Percentiles rank a stretch among this genome's conserved stretches.
phyloP scores from a whole-genome alignment of 2,329 filamentous ascomycete species.

The Fusarium euwallaceae region DNA sequence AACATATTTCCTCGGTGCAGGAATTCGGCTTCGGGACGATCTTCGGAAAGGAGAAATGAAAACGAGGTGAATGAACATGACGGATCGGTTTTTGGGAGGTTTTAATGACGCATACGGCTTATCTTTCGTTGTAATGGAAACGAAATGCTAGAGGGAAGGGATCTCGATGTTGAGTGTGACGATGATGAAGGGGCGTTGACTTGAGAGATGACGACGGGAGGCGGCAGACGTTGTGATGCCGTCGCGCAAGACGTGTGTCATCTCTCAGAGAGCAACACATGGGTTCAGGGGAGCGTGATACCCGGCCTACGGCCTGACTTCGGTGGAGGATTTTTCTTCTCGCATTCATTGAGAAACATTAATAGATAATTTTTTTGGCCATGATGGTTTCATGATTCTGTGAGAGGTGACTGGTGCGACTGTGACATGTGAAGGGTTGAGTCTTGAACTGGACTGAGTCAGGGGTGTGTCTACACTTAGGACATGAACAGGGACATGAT shows the following conservation, averaged over 20 bases:
- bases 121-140: constrained; percentile 53
- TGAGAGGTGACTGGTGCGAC: neutral
- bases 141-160: constrained; percentile 46
- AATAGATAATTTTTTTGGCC: constrained; percentile 48
- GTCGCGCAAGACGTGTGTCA: constrained; percentile 7
- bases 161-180: constrained; percentile 36
- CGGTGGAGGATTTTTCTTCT: constrained; percentile 46
- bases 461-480: too few species aligned
- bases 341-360: constrained; percentile 48
- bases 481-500: neutral
- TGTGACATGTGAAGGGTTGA: neutral
- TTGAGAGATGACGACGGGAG: constrained; percentile 26
- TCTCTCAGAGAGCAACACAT: constrained; percentile 31
- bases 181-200: constrained; percentile 24
- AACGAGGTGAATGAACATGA: constrained; percentile 49
- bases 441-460: neutral
- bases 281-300: constrained; percentile 43
- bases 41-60: constrained; percentile 45
- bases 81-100: constrained; percentile 46
- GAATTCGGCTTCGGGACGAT: constrained; percentile 42
- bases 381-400: neutral
- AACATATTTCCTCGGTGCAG: constrained; percentile 42
- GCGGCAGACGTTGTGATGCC: constrained; percentile 23
- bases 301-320: constrained; percentile 42
- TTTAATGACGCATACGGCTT: constrained; percentile 53